Conservation (phyloP, 306 rosid species). For the Quercus berberidifolia region DNA sequence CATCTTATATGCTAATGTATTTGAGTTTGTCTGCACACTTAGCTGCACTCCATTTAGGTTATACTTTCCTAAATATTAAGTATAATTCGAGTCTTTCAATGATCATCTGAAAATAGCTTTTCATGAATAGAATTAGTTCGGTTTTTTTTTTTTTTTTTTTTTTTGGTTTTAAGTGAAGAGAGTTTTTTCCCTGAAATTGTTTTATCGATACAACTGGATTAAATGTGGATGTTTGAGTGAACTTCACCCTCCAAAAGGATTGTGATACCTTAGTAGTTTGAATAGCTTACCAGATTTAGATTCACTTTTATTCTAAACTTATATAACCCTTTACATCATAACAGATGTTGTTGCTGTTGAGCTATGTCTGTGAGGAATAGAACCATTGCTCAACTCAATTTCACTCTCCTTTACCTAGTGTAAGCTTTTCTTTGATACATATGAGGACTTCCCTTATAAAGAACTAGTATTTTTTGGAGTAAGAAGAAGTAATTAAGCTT, state of each 20-base stretch:
- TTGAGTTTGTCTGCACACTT: not conserved
- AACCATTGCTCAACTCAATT: no score
- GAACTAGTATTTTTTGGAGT: not conserved
- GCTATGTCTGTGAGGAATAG: no score
- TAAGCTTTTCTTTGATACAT: no score
- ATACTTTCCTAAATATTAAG: not conserved
- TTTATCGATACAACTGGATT: not conserved
- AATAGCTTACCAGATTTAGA: no score
- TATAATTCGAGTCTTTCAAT: not conserved
- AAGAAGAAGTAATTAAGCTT: not conserved
- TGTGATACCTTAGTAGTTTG: no score
- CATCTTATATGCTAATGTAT: not conserved
- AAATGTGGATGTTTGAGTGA: no score
- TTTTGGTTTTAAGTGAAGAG: not conserved
- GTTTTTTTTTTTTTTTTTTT: no score
- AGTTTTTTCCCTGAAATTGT: not conserved
- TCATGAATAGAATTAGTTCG: not conserved
- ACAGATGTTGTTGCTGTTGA: no score
- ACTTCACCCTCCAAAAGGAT: no score
- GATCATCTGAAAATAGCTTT: not conserved
- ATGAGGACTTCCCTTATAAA: not conserved
- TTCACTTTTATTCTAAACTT: no score
- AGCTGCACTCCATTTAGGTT: not conserved
- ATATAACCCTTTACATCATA: no score
- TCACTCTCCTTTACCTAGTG: no score